Evolutionary conservation across 2,329 filamentous ascomycete species (phyloP).

Genomic region (Acarospora socialis): DNA sequence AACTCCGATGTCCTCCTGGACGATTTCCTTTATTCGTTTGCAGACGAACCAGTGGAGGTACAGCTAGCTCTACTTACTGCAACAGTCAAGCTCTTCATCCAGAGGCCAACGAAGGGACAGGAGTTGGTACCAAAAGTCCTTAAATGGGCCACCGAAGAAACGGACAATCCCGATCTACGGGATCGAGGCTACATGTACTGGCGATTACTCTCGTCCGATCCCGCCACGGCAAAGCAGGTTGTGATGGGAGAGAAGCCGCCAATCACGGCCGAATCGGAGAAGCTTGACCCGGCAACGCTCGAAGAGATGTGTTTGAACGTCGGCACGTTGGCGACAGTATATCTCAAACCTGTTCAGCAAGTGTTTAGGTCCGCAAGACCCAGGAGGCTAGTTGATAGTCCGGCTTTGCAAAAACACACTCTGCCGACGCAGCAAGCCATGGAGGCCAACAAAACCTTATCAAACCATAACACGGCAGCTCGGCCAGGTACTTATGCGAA

Average conservation of each 20-base stretch:
- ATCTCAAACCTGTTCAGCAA: constrained; percentile 92
- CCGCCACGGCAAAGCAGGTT: constrained; percentile 67
- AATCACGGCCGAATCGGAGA: constrained; percentile 92
- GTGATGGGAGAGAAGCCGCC: constrained; percentile 97
- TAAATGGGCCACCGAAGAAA: constrained; percentile 98
- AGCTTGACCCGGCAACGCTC: constrained; percentile 74
- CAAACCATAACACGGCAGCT: constrained; percentile 39
- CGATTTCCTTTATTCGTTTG: constrained; percentile 87
- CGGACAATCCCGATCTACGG: constrained; percentile 93
- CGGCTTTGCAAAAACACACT: constrained; percentile 64
- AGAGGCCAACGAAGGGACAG: constrained; percentile 86
- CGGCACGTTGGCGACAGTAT: constrained; percentile 89
- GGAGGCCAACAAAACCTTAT: constrained; percentile 38
- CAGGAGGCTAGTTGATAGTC: constrained; percentile 63
- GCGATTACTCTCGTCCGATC: constrained; percentile 75
- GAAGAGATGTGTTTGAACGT: constrained; percentile 97
- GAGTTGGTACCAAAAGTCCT: constrained; percentile 85
- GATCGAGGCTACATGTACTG: constrained; percentile 99
- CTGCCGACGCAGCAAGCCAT: constrained; percentile 44
- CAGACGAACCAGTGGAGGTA: constrained; percentile 89
- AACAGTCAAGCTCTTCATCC: constrained; percentile 95
- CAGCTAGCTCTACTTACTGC: constrained; percentile 89
- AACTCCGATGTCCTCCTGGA: constrained; percentile 89
- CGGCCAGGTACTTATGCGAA: constrained; percentile 5
- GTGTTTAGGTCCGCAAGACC: constrained; percentile 85